Conservation (phyloP, 73 alveolate species). For the Paramecium pentaurelia region DNA sequence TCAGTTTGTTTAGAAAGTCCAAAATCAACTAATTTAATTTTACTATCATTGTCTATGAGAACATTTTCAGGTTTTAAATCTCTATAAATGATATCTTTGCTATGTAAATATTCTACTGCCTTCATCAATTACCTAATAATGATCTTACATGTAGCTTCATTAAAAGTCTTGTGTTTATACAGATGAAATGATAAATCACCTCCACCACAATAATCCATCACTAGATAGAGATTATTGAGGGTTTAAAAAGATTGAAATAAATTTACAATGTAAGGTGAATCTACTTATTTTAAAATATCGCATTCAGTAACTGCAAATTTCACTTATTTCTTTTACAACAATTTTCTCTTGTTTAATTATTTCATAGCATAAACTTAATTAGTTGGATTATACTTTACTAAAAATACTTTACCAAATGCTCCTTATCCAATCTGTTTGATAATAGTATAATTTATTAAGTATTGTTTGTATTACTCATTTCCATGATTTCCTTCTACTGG, state of each 20-base stretch:
- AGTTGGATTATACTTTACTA: conserved; percentile 71
- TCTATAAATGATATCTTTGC: conserved; percentile 70
- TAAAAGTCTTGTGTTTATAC: conserved; percentile 56
- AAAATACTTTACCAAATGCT: conserved; percentile 81
- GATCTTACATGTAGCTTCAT: conserved; percentile 67
- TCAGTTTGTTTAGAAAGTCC: conserved; percentile 75
- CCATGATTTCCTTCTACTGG: background rate
- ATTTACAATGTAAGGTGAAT: conserved; percentile 70
- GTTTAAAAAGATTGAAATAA: conserved; percentile 73
- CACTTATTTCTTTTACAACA: conserved; percentile 68
- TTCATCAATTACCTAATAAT: conserved; percentile 71
- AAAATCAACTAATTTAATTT: conserved; percentile 80
- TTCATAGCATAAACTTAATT: conserved; percentile 86
- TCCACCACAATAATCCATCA: conserved; percentile 81
- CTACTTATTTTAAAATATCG: conserved; percentile 65
- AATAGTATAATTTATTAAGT: background rate
- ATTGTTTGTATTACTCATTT: background rate
- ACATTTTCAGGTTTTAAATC: conserved; percentile 84
- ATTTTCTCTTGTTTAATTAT: conserved; percentile 75
- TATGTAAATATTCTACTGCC: conserved; percentile 76
- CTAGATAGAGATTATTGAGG: conserved; percentile 74
- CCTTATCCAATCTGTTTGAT: conserved; percentile 83
- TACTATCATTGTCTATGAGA: conserved; percentile 65
- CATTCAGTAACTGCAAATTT: conserved; percentile 79
- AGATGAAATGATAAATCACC: conserved; percentile 76